A percentile compares a stretch with the other conserved stretches of the same genome.
phyloP scores from a whole-genome alignment of 805 yeast species.

The Ogataea ganodermae region DNA sequence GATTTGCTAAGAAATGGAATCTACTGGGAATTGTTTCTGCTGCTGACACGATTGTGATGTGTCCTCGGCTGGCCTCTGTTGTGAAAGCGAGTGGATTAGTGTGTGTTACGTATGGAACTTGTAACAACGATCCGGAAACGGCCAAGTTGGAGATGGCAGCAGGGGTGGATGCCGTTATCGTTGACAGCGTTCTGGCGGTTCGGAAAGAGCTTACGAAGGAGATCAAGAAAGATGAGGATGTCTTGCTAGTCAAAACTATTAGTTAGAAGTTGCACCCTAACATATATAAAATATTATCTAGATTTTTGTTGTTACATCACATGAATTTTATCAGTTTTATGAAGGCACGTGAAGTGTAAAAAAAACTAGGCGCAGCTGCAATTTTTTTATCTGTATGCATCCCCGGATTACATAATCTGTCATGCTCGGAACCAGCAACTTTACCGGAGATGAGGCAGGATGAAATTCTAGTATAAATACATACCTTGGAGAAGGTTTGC shows the following conservation, averaged over 20 bases:
- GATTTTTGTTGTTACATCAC: background rate
- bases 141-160: slow-evolving; percentile 86
- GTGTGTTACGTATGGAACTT: slow-evolving; percentile 87
- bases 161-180: slow-evolving; percentile 98
- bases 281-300: background rate
- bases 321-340: background rate
- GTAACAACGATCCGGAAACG: slow-evolving; percentile 81
- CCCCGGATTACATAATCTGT: slow-evolving; percentile 6
- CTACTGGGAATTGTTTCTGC: slow-evolving; percentile 89
- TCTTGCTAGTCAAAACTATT: background rate
- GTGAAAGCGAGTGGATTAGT: slow-evolving; percentile 89
- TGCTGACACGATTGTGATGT: slow-evolving; percentile 79
- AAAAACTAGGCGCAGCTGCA: slow-evolving; percentile 1
- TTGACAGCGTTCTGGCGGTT: slow-evolving; percentile 91
- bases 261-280: no score
- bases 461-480: slow-evolving; percentile 4
- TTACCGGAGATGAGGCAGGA: background rate
- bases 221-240: slow-evolving; percentile 9
- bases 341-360: background rate
- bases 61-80: slow-evolving; percentile 89
- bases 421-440: slow-evolving; percentile 1
- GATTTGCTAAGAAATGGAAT: slow-evolving; percentile 91
- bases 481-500: background rate
- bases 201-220: slow-evolving; percentile 65
- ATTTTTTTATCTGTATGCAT: background rate